Evolutionary conservation across 1,284 basidiomycete genomes (phyloP), one percentile per base, ranked within the genome.

Genomic region (Afroboletus lepidellus): DNA sequence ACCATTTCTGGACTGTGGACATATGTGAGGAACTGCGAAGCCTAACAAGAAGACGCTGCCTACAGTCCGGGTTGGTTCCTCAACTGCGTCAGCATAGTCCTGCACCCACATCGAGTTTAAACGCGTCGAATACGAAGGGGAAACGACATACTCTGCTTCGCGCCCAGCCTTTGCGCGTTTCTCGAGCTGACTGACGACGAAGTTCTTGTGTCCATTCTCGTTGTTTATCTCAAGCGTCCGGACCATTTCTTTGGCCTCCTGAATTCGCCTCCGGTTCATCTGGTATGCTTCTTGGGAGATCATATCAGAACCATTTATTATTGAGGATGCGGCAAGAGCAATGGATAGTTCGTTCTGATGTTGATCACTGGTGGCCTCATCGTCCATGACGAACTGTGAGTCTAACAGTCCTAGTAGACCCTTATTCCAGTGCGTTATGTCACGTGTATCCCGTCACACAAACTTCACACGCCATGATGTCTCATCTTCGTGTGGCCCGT

Each of bases 111-210:
- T 32, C 48, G 23, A 50, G 54, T 41, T 21, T 33, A 23, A 55
- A 41, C 36, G 15, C 21, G 32, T 32, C 29, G 21, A 21, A 38
- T 30, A 29, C 1, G 7, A 11, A 21, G 16, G 30, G 8, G 2
- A 24, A 27, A 51, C 7, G 16, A 58, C 73, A 51, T 57, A 77
- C 75, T 72, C 64, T 23, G 75, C 74, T 45, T 72, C 57, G 16
- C 64, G 65, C 2, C 66, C 66, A 0, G 67, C 63, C 34, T 55
- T 46, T 13, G 54, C 56, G 48, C 66, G 66, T 55, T 57, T 54
- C 51, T 70, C 53, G 12, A 66, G 66, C 37, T 66, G 57, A 24
- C 49, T 48, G 23, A 66, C 21, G 25, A 70, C 41, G 50, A 50
- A 66, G 37, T 67, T 70, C 45, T 53, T 63, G 54, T 70, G 67